Conservation (phyloP, 2,329 filamentous ascomycete genomes). For the Diaporthe citrichinensis region DNA sequence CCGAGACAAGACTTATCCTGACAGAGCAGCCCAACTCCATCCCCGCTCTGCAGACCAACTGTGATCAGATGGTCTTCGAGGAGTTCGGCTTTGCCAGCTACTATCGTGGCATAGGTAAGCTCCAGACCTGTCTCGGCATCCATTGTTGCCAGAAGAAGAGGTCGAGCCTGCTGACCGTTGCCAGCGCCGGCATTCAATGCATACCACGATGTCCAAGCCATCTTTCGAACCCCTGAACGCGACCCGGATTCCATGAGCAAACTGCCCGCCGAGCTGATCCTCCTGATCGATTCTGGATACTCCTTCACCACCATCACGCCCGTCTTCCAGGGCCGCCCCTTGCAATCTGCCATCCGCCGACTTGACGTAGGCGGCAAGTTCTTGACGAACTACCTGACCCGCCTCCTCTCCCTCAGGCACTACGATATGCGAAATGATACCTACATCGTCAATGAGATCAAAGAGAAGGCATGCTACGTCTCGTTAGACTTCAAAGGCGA, state of each 20-base stretch:
- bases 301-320: conserved; percentile 94
- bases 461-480: conserved; percentile 90
- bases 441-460: conserved; percentile 95
- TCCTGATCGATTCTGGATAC: conserved; percentile 92
- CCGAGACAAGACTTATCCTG: conserved; percentile 86
- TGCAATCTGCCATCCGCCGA: conserved; percentile 85
- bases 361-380: conserved; percentile 94
- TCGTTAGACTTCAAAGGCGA: conserved; percentile 82
- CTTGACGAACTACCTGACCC: conserved; percentile 92
- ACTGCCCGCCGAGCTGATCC: conserved; percentile 81
- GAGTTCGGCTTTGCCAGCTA: conserved; percentile 95
- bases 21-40: conserved; percentile 89
- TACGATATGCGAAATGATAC: conserved; percentile 97
- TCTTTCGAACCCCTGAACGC: conserved; percentile 74
- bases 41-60: conserved; percentile 85
- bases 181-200: conserved; percentile 82
- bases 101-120: conserved; percentile 78
- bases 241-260: conserved; percentile 47
- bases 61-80: conserved; percentile 97
- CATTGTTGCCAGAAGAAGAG: neutral
- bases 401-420: conserved; percentile 89
- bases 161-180: conserved; percentile 22
- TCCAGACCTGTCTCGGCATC: neutral
- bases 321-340: conserved; percentile 81
- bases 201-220: conserved; percentile 81